Percentiles rank a stretch among this genome's conserved stretches.
These are phyloP conservation scores for Pseudotsuga menziesii DNA, from an alignment of 75 land plant species.

Conservation along the genomic window DNA sequence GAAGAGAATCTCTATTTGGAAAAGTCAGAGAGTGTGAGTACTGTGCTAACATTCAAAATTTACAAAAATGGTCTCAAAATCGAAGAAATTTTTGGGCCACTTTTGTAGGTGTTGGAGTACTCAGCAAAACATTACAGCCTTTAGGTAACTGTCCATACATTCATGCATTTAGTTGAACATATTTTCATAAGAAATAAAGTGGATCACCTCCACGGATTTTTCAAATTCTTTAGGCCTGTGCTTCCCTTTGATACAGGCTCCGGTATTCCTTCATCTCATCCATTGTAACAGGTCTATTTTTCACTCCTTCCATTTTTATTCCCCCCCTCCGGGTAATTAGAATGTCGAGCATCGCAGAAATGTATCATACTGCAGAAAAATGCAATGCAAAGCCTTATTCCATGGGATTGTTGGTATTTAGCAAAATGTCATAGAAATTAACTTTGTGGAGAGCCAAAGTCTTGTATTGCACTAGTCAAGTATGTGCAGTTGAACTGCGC, in stretches of 20 bases:
- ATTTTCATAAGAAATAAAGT: constrained; percentile 4
- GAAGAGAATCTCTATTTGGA: too few relatives aligned
- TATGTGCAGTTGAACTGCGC: too few relatives aligned
- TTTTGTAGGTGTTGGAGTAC: constrained; percentile 50
- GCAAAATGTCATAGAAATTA: too few relatives aligned
- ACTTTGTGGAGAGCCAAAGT: too few relatives aligned
- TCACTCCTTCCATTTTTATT: not conserved
- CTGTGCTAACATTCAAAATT: constrained; percentile 68
- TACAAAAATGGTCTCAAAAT: constrained; percentile 78
- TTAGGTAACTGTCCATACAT: not conserved
- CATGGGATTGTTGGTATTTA: too few relatives aligned
- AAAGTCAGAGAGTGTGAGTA: constrained; percentile 62
- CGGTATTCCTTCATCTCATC: not conserved
- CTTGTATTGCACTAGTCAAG: too few relatives aligned
- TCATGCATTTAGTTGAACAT: not conserved
- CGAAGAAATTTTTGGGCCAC: constrained; percentile 55
- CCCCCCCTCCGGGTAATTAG: too few relatives aligned
- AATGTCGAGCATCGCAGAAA: too few relatives aligned
- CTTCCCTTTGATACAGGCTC: not conserved
- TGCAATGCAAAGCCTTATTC: not conserved
- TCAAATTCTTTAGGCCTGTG: not conserved
- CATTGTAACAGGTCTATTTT: not conserved
- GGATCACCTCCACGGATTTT: too few relatives aligned
- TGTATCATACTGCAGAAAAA: not conserved
- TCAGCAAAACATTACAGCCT: constrained; percentile 37